A percentile compares a stretch with the other conserved stretches of the same genome.
phyloP scores from a whole-genome alignment of 1,284 basidiomycete genomes.

The Hymenochaete sp. region DNA sequence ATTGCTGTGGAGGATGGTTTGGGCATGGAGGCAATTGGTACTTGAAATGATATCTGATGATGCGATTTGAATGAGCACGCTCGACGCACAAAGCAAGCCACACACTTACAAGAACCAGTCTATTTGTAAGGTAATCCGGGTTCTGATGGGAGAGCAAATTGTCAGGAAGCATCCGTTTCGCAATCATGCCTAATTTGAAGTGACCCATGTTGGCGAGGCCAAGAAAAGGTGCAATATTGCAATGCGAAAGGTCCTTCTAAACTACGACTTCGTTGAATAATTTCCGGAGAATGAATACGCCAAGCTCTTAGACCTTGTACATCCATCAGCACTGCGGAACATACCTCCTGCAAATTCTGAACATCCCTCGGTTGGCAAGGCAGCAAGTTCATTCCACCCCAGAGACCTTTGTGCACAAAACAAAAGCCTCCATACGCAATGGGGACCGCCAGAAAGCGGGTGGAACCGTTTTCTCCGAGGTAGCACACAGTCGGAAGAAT shows the following conservation, averaged over 20 bases:
- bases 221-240: constrained; percentile 12
- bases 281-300: constrained; percentile 1
- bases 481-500: background rate
- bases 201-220: background rate
- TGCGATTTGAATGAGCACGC: background rate
- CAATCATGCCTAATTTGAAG: constrained; percentile 6
- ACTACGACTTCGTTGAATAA: constrained; percentile 12
- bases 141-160: constrained; percentile 3
- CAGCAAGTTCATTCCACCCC: background rate
- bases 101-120: constrained; percentile 4
- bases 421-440: constrained; percentile 12
- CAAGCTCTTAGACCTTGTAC: no score
- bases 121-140: background rate
- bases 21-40: background rate
- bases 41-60: background rate
- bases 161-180: constrained; percentile 9
- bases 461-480: background rate
- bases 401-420: constrained; percentile 8
- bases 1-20: background rate
- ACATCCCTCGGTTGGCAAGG: background rate
- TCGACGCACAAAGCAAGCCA: background rate
- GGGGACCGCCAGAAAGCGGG: background rate
- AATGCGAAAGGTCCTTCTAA: constrained; percentile 7
- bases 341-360: background rate
- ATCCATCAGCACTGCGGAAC: background rate